Evolutionary conservation across 306 rosid species (phyloP).

Genomic region (Abrus precatorius): DNA sequence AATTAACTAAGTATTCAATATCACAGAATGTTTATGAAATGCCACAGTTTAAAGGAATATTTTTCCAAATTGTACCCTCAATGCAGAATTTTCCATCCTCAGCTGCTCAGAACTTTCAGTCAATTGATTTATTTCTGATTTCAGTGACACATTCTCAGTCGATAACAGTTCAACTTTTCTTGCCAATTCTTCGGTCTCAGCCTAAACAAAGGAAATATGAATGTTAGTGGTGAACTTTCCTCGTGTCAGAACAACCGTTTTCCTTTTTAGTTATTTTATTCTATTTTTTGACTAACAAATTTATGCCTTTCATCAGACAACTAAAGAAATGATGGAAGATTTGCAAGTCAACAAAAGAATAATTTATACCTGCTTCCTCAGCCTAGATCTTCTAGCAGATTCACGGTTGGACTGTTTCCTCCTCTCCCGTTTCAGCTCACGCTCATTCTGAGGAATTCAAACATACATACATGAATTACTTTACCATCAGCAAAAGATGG

Average conservation of each 20-base stretch:
- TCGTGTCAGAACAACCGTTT: not conserved
- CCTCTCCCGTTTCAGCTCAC: slow-evolving; percentile 90
- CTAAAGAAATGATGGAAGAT: not conserved
- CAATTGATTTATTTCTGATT: slow-evolving; percentile 72
- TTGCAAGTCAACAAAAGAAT: not conserved
- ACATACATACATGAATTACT: slow-evolving; percentile 36
- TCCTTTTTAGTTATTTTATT: not conserved
- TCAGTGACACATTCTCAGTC: slow-evolving; percentile 68
- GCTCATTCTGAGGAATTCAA: slow-evolving; percentile 71
- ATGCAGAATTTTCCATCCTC: slow-evolving; percentile 75
- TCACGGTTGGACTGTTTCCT: slow-evolving; percentile 98
- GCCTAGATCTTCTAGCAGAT: slow-evolving; percentile 97
- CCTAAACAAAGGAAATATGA: slow-evolving; percentile 58
- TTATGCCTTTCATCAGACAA: slow-evolving; percentile 3
- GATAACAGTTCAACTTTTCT: slow-evolving; percentile 71
- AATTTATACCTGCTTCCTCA: slow-evolving; percentile 91
- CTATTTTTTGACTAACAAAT: not conserved
- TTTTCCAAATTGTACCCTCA: slow-evolving; percentile 60
- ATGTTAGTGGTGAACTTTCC: slow-evolving; percentile 34
- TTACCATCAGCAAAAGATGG: slow-evolving; percentile 7
- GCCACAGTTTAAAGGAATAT: not conserved
- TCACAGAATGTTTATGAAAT: slow-evolving; percentile 9
- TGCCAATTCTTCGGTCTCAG: slow-evolving; percentile 88
- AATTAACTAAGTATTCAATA: slow-evolving; percentile 37
- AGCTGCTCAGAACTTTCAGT: slow-evolving; percentile 74